Base-by-base conservation (phyloP, 345 rosid genomes). In the Laguncularia racemosa region DNA sequence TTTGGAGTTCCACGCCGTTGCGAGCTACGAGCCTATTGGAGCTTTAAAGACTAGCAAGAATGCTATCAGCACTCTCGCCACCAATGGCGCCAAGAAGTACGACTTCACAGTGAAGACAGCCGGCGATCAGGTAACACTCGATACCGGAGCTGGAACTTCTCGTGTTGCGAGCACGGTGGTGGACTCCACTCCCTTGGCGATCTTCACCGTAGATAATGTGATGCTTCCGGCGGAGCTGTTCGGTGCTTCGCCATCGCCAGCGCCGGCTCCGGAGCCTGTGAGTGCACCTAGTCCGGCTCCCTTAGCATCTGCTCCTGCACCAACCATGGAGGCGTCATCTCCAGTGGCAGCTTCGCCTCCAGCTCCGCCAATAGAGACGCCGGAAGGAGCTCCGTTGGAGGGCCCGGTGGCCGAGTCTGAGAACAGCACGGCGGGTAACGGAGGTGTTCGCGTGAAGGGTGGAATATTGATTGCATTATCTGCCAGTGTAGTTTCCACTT, bases 281-380 rank as follows among this genome's bases (percentile, higher is more conserved):
- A 64, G 58, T 13, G 72, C 64, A 0, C 86, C 84, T 0, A 62
- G 81, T 20, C 87, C 90, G 14, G 46, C 84, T 6, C 85, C 87
- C 0, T 61, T 72, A 5, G 60, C 59, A 15, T 48, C 71, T 0
- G 49, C 78, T 20, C 78, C 82, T 0, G 59, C 67, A 47, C 82
- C 84, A 0, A 55, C 67, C 12, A 83, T 53, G 2, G 71, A 83
- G 45, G 89, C 81, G 0, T 95, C 96, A 12, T 76, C 95, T 3
- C 95, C 95, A 0, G 23, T 57, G 6, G 80, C 76, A 0, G 86
- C 95, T 3, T 92, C 97, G 13, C 97, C 97, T 4, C 98, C 97
- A 1, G 91, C 96, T 0, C 98, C 95, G 13, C 93, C 91, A 1
- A 12, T 2, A 2, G 84, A 73, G 1, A 67, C 97, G 38, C 90